phyloP scores from a whole-genome alignment of 371 early-diverging fungal genomes.

The Lichtheimia ornata region DNA sequence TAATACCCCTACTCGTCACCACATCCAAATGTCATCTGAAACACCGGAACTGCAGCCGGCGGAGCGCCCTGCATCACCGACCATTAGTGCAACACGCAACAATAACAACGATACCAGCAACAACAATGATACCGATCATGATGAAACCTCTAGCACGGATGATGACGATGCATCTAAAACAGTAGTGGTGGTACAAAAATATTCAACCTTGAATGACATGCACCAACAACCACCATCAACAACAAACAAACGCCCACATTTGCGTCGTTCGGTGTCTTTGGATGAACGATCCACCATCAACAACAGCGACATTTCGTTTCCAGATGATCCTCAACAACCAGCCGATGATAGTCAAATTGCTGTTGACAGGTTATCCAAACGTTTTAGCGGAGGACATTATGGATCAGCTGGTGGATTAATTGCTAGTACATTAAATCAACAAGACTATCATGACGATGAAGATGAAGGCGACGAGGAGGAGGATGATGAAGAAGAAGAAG shows the following conservation, averaged over 20 bases:
- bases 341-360: slow-evolving; percentile 23
- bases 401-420: slow-evolving; percentile 52
- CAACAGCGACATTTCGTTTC: slow-evolving; percentile 30
- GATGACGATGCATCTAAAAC: neutral
- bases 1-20: neutral
- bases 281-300: slow-evolving; percentile 15
- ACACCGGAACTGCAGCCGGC: slow-evolving; percentile 2
- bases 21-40: too few relatives aligned
- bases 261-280: neutral
- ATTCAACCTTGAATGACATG: neutral
- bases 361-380: slow-evolving; percentile 36
- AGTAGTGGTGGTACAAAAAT: neutral
- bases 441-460: slow-evolving; percentile 8
- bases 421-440: slow-evolving; percentile 28
- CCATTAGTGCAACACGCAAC: neutral
- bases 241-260: neutral
- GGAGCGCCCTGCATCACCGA: neutral
- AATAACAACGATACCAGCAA: neutral
- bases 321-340: slow-evolving; percentile 11
- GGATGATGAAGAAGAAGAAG: neutral
- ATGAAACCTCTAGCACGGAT: slow-evolving; percentile 2
- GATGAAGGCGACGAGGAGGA: neutral
- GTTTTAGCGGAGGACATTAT: slow-evolving; percentile 49
- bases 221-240: neutral
- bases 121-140: neutral